These are phyloP conservation scores for Nakazawaea wyomingensis DNA, from an alignment of 805 yeast species.

Conservation along the genomic window DNA sequence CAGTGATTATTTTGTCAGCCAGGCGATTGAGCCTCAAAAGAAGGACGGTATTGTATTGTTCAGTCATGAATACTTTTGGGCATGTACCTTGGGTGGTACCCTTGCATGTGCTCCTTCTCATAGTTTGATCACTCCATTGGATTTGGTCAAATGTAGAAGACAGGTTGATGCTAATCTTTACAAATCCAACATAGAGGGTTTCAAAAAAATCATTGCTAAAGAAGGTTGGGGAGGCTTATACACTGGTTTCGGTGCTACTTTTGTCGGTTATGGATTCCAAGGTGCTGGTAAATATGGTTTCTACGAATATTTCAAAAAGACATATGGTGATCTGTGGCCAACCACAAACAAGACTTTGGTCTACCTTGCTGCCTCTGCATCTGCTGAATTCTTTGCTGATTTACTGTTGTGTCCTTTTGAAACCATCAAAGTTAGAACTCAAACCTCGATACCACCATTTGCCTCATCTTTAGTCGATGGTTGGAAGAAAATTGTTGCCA, in stretches of 20 bases:
- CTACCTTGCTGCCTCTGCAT: conserved; percentile 80
- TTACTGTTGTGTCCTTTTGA: conserved; percentile 88
- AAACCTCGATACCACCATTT: conserved; percentile 87
- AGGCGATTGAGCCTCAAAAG: conserved; percentile 4
- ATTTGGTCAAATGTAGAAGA: conserved; percentile 87
- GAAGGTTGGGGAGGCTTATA: conserved; percentile 74
- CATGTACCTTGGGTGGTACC: conserved; percentile 76
- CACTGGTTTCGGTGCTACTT: conserved; percentile 90
- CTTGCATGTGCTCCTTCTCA: conserved; percentile 97
- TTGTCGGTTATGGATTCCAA: conserved; percentile 88
- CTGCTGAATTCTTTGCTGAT: conserved; percentile 94
- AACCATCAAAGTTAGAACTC: conserved; percentile 91
- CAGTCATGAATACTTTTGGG: conserved; percentile 58
- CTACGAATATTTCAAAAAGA: conserved; percentile 85
- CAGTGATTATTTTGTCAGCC: conserved; percentile 5
- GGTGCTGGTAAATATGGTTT: conserved; percentile 98
- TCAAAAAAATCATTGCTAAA: conserved; percentile 63
- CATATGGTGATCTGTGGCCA: conserved; percentile 65
- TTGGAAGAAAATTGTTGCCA: conserved; percentile 55
- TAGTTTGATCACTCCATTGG: conserved; percentile 87
- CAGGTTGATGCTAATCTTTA: conserved; percentile 79
- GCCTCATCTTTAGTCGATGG: conserved; percentile 63
- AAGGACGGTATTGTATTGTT: conserved; percentile 41
- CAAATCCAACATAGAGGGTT: conserved; percentile 76
- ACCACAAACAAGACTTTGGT: conserved; percentile 59